A percentile compares a stretch with the other conserved stretches of the same genome.
phyloP scores from a whole-genome alignment of 108 stramenopile genomes.

The Pseudonitzschia multistriata region DNA sequence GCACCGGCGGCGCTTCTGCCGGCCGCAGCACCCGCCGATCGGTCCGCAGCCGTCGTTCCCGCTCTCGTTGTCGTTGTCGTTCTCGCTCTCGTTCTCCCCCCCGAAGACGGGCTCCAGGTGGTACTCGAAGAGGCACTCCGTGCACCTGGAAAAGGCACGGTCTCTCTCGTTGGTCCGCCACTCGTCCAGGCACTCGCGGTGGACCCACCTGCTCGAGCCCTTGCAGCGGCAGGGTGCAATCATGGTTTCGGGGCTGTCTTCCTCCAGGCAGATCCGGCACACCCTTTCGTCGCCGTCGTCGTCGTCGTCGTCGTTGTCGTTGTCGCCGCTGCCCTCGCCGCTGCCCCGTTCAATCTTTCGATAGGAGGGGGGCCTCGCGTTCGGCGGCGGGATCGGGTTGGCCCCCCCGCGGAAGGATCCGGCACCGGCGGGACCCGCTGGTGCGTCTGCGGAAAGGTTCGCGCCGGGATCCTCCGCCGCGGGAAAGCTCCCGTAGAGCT shows the following conservation, averaged over 20 bases:
- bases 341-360: not conserved
- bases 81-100: not conserved
- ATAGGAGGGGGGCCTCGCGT: not conserved
- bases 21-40: not conserved
- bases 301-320: not conserved
- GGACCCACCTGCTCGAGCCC: slow-evolving; percentile 39
- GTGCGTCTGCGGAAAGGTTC: not conserved
- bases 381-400: too few species aligned
- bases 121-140: slow-evolving; percentile 32
- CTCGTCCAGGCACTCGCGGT: slow-evolving; percentile 36
- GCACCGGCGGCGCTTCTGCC: slow-evolving; percentile 6
- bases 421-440: too few species aligned
- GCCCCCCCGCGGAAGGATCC: too few species aligned
- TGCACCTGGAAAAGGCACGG: slow-evolving; percentile 40
- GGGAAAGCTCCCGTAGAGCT: not conserved
- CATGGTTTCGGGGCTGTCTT: slow-evolving; percentile 28
- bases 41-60: not conserved
- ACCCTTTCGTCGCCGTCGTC: slow-evolving; percentile 6
- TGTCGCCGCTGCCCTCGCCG: not conserved
- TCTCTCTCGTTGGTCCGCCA: slow-evolving; percentile 33
- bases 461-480: not conserved
- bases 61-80: not conserved
- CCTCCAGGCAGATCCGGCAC: slow-evolving; percentile 45
- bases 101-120: slow-evolving; percentile 15
- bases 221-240: slow-evolving; percentile 47